These are phyloP conservation scores for Peronospora tabacina DNA, from an alignment of 352 stramenopile genomes.

Conservation along the genomic window DNA sequence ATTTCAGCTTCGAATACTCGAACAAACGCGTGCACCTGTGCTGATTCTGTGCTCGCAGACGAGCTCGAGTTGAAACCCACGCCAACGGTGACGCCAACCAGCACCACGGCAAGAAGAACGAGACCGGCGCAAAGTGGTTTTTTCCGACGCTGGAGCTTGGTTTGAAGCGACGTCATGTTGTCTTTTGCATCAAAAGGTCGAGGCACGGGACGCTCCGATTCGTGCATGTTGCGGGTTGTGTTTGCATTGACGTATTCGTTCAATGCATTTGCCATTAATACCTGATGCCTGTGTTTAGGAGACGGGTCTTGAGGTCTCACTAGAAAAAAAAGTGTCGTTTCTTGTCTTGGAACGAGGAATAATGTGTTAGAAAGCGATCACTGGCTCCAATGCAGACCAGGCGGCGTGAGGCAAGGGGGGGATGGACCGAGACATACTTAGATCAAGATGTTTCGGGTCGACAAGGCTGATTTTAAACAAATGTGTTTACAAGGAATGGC, in stretches of 20 bases:
- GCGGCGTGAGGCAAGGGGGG: background rate
- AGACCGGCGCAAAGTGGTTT: constrained; percentile 60
- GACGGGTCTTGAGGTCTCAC: too few relatives aligned
- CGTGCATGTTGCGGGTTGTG: constrained; percentile 37
- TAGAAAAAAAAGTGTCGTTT: background rate
- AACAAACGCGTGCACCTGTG: constrained; percentile 14
- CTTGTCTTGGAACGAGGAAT: too few relatives aligned
- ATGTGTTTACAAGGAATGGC: background rate
- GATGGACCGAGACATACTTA: constrained; percentile 4
- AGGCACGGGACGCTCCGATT: constrained; percentile 20
- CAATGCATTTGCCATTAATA: constrained; percentile 19
- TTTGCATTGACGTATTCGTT: constrained; percentile 31
- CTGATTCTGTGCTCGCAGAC: constrained; percentile 33
- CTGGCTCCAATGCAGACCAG: too few relatives aligned
- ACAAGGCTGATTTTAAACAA: constrained; percentile 2
- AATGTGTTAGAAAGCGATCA: too few relatives aligned
- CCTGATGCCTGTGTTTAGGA: too few relatives aligned
- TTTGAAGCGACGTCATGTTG: constrained; percentile 36
- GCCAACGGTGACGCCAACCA: constrained; percentile 40
- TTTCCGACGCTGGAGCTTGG: constrained; percentile 39
- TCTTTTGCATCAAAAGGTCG: constrained; percentile 51
- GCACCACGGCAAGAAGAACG: constrained; percentile 43
- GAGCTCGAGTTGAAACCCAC: constrained; percentile 12
- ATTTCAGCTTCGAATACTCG: background rate
- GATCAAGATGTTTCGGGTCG: constrained; percentile 22